Evolutionary conservation across 192 early-diverging fungal genomes (phyloP), one percentile per base, ranked within the genome.

Genomic region (Dissophora ornata): DNA sequence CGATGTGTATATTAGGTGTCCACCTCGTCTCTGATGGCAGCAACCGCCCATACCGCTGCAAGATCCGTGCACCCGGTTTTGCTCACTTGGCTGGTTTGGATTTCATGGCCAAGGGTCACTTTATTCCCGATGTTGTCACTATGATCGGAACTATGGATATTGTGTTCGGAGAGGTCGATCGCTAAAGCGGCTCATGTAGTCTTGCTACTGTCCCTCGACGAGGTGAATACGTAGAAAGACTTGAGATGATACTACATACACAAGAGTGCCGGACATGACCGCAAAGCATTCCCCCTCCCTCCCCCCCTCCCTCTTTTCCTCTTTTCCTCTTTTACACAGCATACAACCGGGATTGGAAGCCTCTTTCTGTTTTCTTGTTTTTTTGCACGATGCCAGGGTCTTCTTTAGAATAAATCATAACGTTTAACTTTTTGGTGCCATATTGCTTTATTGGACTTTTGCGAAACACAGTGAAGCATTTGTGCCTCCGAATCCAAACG

Each of bases 61-160:
- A 98, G 79, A 97, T 99, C 81, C 88, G 91, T 71, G 95, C 97
- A 16, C 97, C 97, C 28, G 97, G 97, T 30, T 98, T 95, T 84
- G 89, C 90, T 50, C 97, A 99, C 80, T 83, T 99, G 71, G 89
- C 92, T 33, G 95, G 90, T 48, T 84, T 93, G 69, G 95, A 97
- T 79, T 90, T 91, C 67, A 95, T 99, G 85, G 87, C 91, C 79
- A 89, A 90, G 81, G 93, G 93, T 22, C 94, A 97, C 84, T 89
- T 93, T 55, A 84, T 99, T 79, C 95, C 97, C 21, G 97, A 98
- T 84, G 93, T 95, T 62, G 95, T 99, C 28, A 89, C 97, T 45
- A 94, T 97, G 73, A 95, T 99, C 79, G 97, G 96, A 81, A 99
- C 97, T 30, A 92, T 95, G 86, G 97, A 99, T 89, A 90, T 99